Conservation (phyloP, 2,329 filamentous ascomycete genomes). For the Penicillium occitanis region DNA sequence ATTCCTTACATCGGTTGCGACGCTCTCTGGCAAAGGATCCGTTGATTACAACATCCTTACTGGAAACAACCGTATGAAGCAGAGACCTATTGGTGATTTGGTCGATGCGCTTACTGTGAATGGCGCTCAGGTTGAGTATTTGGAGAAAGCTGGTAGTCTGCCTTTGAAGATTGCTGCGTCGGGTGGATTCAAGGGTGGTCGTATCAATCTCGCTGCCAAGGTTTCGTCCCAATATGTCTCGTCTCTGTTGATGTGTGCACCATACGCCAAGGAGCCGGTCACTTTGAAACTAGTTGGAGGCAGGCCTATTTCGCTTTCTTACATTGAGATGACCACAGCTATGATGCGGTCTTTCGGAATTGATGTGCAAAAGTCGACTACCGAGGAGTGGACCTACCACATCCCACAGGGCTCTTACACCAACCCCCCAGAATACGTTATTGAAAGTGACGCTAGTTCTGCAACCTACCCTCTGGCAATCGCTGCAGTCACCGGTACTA, state of each 20-base stretch:
- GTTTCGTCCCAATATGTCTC: slow-evolving; percentile 99
- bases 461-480: slow-evolving; percentile 94
- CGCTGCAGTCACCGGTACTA: slow-evolving; percentile 92
- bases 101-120: slow-evolving; percentile 87
- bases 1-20: slow-evolving; percentile 88
- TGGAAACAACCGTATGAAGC: slow-evolving; percentile 94
- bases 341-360: slow-evolving; percentile 97
- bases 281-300: slow-evolving; percentile 89
- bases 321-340: slow-evolving; percentile 97
- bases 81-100: slow-evolving; percentile 86
- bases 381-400: slow-evolving; percentile 86
- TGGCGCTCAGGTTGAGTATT: slow-evolving; percentile 81
- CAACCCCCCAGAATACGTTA: slow-evolving; percentile 81
- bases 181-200: slow-evolving; percentile 78
- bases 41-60: slow-evolving; percentile 76
- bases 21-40: slow-evolving; percentile 68
- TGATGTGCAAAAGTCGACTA: slow-evolving; percentile 70
- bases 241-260: slow-evolving; percentile 92
- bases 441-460: slow-evolving; percentile 97
- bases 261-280: slow-evolving; percentile 92
- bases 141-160: slow-evolving; percentile 79
- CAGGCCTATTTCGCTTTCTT: slow-evolving; percentile 93
- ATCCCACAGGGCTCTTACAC: slow-evolving; percentile 81
- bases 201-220: slow-evolving; percentile 89
- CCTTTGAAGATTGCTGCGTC: slow-evolving; percentile 80